Evolutionary conservation across 257 asterid genomes (phyloP).

Genomic region (Primulina eburnea): DNA sequence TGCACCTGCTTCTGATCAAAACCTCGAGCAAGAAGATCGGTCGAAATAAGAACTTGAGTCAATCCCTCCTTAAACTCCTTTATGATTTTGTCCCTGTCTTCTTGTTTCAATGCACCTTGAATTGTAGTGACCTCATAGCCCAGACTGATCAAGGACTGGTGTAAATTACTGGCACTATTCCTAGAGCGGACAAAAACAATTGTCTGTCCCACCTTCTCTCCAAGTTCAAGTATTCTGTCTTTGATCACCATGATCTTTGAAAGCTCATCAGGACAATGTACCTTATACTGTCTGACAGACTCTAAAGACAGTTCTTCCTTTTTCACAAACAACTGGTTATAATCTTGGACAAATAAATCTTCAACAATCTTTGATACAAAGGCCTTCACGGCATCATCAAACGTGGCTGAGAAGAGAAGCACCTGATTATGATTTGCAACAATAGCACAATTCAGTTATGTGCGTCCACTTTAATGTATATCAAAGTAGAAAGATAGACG

Average conservation of each 20-base stretch:
- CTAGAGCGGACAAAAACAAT: conserved; percentile 66
- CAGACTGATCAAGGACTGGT: conserved; percentile 40
- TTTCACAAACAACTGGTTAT: conserved; percentile 70
- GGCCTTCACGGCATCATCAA: conserved; percentile 67
- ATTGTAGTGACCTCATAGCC: conserved; percentile 94
- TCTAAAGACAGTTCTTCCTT: conserved; percentile 49
- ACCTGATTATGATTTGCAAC: conserved; percentile 27
- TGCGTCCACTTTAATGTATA: not conserved
- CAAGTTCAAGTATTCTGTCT: conserved; percentile 85
- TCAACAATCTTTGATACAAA: conserved; percentile 50
- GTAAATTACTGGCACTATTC: conserved; percentile 54
- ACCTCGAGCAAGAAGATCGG: conserved; percentile 93
- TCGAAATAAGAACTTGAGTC: conserved; percentile 87
- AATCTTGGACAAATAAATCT: conserved; percentile 49
- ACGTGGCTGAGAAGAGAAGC: conserved; percentile 59
- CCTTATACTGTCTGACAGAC: conserved; percentile 64
- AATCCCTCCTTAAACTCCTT: conserved; percentile 85
- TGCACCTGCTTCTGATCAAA: conserved; percentile 87
- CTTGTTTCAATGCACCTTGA: conserved; percentile 75
- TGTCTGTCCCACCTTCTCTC: conserved; percentile 87
- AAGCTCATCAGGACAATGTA: conserved; percentile 84
- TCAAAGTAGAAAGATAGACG: conserved; percentile 8
- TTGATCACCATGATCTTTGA: conserved; percentile 68
- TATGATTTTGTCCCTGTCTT: conserved; percentile 69
- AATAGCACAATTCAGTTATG: not conserved